phyloP scores from a whole-genome alignment of 768 basidiomycete species.

The Hydnomerulius pinastri region DNA sequence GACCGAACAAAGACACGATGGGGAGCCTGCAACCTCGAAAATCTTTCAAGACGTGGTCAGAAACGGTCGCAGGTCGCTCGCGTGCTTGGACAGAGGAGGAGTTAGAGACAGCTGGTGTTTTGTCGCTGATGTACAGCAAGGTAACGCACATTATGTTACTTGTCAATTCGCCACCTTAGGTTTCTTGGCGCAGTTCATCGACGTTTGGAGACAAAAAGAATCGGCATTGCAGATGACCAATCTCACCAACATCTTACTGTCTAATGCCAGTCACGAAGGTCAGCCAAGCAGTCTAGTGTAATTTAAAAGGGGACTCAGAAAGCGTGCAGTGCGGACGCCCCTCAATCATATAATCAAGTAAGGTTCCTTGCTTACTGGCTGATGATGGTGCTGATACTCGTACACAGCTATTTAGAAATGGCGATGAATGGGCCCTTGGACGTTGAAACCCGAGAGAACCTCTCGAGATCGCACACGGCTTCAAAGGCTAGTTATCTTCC shows the following conservation, averaged over 20 bases:
- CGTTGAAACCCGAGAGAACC: conserved; percentile 70
- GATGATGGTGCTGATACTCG: neutral
- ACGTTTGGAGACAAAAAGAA: conserved; percentile 85
- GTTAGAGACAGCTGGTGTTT: conserved; percentile 76
- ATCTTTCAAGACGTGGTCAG: conserved; percentile 80
- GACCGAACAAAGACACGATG: conserved; percentile 50
- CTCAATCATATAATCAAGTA: conserved; percentile 1
- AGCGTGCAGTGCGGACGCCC: neutral
- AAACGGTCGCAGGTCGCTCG: conserved; percentile 67
- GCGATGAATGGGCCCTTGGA: conserved; percentile 78
- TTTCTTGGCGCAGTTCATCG: conserved; percentile 62
- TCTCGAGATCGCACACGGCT: conserved; percentile 70
- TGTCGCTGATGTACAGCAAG: conserved; percentile 79
- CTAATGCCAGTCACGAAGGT: conserved; percentile 86
- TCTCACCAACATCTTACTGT: conserved; percentile 70
- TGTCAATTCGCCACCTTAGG: neutral
- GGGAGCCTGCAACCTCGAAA: conserved; percentile 69
- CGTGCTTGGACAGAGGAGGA: conserved; percentile 82
- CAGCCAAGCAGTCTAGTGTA: conserved; percentile 3
- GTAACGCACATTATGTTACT: conserved; percentile 25
- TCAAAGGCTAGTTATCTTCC: conserved; percentile 51
- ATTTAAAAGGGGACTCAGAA: neutral
- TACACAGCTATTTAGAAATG: conserved; percentile 68
- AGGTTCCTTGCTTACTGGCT: neutral
- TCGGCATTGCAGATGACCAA: conserved; percentile 69